Conservation (phyloP, 495 filamentous ascomycete species). For the Bathelium albidoporum region DNA sequence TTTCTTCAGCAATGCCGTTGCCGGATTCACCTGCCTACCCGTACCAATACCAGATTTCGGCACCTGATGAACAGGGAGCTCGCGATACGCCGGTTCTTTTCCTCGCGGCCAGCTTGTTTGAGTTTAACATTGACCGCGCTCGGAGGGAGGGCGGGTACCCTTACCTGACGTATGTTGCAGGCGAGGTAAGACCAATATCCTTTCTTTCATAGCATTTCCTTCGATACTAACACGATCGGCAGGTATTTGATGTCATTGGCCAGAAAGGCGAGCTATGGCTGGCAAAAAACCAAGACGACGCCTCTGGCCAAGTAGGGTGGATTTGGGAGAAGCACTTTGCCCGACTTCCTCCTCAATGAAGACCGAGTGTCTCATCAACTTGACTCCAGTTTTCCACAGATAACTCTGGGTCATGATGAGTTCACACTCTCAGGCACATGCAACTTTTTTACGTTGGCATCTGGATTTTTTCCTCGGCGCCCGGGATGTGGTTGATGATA, state of each 20-base stretch:
- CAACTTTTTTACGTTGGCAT: background rate
- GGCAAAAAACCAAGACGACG: conserved; percentile 91
- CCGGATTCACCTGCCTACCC: conserved; percentile 12
- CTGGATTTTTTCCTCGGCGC: background rate
- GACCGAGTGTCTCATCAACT: background rate
- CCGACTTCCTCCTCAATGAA: conserved; percentile 6
- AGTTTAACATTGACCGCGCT: conserved; percentile 91
- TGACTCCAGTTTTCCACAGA: background rate
- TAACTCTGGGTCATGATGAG: background rate
- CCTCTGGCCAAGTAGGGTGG: conserved; percentile 71
- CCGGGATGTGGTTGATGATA: background rate
- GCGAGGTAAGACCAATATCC: conserved; percentile 50
- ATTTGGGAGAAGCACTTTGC: conserved; percentile 99
- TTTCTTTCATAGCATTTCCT: background rate
- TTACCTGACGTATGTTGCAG: conserved; percentile 88
- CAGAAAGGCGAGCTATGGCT: conserved; percentile 98
- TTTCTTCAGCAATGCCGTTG: conserved; percentile 27
- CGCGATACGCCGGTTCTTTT: conserved; percentile 50
- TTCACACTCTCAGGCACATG: background rate
- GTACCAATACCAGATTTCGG: conserved; percentile 12
- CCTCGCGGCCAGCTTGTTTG: conserved; percentile 84
- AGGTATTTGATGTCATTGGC: conserved; percentile 54
- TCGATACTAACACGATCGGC: conserved; percentile 16
- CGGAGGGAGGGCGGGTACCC: conserved; percentile 89
- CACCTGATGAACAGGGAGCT: conserved; percentile 27